These are phyloP conservation scores for Homolaphlyctis polyrhiza DNA, from an alignment of 371 early-diverging fungal species.

Conservation along the genomic window DNA sequence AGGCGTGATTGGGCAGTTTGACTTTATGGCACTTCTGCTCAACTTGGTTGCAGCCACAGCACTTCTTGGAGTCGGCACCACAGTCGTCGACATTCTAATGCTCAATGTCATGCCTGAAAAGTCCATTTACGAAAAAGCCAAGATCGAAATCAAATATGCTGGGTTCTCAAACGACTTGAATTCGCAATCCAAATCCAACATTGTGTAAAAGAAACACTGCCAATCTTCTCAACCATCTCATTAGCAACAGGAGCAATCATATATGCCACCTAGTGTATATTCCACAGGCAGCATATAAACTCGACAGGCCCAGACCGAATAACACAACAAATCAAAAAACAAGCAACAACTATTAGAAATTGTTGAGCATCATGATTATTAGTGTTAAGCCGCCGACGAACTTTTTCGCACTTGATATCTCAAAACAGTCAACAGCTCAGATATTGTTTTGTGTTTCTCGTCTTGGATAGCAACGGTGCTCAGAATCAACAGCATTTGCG, in stretches of 20 bases:
- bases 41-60: conserved; percentile 52
- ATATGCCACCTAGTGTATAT: no score
- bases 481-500: conserved; percentile 1
- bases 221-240: no score
- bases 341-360: no score
- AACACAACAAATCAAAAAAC: no score
- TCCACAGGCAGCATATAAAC: no score
- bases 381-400: background rate
- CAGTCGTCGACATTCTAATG: conserved; percentile 50
- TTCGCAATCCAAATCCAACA: no score
- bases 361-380: no score
- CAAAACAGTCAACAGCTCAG: background rate
- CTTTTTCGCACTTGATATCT: background rate
- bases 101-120: conserved; percentile 40
- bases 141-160: no score
- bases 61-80: conserved; percentile 43
- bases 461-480: background rate
- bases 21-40: conserved; percentile 40
- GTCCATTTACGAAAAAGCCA: conserved; percentile 22
- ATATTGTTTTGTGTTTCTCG: conserved; percentile 3
- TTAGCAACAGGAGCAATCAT: no score
- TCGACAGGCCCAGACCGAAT: no score
- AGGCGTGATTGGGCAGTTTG: conserved; percentile 52
- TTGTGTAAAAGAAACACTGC: no score
- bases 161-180: no score